A percentile compares a stretch with the other conserved stretches of the same genome.
Conservation (phyloP, 2,329 filamentous ascomycete species). For the Hypoxylon sp. region DNA sequence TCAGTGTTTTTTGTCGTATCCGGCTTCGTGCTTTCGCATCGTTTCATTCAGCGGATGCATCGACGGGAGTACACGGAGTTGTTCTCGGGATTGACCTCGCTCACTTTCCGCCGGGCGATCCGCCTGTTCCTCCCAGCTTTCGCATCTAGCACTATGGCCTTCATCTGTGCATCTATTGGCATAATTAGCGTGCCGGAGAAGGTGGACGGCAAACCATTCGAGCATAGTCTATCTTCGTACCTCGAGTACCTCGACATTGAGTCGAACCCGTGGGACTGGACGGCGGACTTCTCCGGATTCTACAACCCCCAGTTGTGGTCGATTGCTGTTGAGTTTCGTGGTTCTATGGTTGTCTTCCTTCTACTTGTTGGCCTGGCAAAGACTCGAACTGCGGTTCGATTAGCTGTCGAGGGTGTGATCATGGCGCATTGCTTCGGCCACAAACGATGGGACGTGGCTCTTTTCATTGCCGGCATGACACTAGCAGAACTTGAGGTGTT, state of each 20-base stretch:
- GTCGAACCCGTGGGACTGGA: conserved; percentile 51
- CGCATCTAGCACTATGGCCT: conserved; percentile 55
- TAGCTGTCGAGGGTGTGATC: conserved; percentile 46
- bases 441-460: conserved; percentile 50
- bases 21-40: conserved; percentile 57
- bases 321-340: conserved; percentile 54
- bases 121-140: conserved; percentile 58
- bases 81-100: conserved; percentile 53
- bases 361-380: conserved; percentile 50
- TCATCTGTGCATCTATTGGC: conserved; percentile 49
- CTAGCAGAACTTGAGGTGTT: conserved; percentile 49
- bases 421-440: conserved; percentile 48
- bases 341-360: conserved; percentile 54
- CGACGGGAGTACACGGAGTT: conserved; percentile 50
- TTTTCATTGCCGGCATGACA: conserved; percentile 51
- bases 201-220: conserved; percentile 47
- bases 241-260: conserved; percentile 51
- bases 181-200: conserved; percentile 46
- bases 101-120: conserved; percentile 58
- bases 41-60: conserved; percentile 54
- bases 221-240: conserved; percentile 47
- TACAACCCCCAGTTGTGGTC: conserved; percentile 55
- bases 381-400: conserved; percentile 46
- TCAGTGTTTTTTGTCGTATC: conserved; percentile 60
- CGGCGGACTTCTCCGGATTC: conserved; percentile 48